Evolutionary conservation across 192 early-diverging fungal genomes (phyloP).

Genomic region (Backusella parvicylindrica): DNA sequence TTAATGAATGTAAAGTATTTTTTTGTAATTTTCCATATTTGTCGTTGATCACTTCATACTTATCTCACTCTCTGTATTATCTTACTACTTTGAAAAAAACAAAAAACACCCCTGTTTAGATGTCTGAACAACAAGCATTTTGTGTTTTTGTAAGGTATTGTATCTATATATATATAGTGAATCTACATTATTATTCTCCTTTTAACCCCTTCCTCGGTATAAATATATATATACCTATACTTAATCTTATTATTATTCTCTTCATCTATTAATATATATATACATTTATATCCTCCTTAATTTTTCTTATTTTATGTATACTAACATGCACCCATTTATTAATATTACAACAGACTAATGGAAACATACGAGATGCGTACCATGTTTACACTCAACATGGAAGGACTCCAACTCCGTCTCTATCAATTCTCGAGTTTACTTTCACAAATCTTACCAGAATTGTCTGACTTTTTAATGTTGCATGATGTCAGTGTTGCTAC

Average conservation of each 20-base stretch:
- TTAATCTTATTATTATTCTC: neutral
- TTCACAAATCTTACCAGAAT: slow-evolving; percentile 68
- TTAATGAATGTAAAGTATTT: slow-evolving; percentile 75
- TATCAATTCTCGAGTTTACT: slow-evolving; percentile 84
- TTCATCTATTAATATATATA: neutral
- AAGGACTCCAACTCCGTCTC: slow-evolving; percentile 85
- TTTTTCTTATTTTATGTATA: slow-evolving; percentile 6
- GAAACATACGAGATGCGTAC: slow-evolving; percentile 88
- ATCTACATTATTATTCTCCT: neutral
- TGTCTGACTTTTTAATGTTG: slow-evolving; percentile 69
- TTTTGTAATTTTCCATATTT: neutral
- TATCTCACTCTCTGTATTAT: too few relatives aligned
- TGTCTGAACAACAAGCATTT: slow-evolving; percentile 93
- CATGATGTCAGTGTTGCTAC: slow-evolving; percentile 79
- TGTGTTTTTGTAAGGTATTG: slow-evolving; percentile 78
- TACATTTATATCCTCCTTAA: neutral
- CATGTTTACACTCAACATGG: slow-evolving; percentile 93
- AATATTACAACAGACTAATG: slow-evolving; percentile 60
- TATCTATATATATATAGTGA: neutral
- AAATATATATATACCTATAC: neutral
- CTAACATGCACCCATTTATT: neutral
- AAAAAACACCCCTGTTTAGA: slow-evolving; percentile 41
- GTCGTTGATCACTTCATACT: neutral
- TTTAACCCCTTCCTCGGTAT: neutral
- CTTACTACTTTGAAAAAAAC: too few relatives aligned